Percentiles rank a stretch among this genome's conserved stretches.
Conservation (phyloP, 345 rosid species). For the Pelargonium nanum region DNA sequence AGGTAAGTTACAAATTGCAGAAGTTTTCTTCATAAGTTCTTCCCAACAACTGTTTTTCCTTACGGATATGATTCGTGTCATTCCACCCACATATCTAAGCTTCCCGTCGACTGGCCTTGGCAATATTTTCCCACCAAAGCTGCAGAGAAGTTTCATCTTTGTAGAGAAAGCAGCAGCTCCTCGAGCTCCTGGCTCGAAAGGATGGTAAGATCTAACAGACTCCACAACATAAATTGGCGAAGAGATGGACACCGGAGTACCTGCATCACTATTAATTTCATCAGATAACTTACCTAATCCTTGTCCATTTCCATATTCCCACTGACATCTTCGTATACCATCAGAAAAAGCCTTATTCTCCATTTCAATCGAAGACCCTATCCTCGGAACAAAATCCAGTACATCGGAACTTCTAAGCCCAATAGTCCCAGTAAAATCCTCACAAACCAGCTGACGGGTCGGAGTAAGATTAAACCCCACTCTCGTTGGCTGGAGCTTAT, state of each 20-base stretch:
- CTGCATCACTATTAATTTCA: conserved; percentile 14
- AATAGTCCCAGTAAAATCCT: conserved; percentile 28
- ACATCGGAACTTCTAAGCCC: conserved; percentile 29
- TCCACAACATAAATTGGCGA: conserved; percentile 13
- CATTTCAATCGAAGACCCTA: conserved; percentile 18
- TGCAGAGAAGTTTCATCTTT: conserved; percentile 75
- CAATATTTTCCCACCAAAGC: conserved; percentile 73
- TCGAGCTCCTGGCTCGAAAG: conserved; percentile 17
- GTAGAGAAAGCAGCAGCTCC: conserved; percentile 17
- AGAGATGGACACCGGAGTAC: conserved; percentile 7
- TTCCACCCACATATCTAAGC: conserved; percentile 87
- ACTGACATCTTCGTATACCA: conserved; percentile 14
- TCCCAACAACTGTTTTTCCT: conserved; percentile 37
- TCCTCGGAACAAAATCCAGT: conserved; percentile 23
- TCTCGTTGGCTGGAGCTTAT: conserved; percentile 11
- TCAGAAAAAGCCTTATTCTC: conserved; percentile 20
- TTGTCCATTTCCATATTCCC: conserved; percentile 19
- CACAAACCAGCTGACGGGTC: conserved; percentile 24
- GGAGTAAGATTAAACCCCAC: conserved; percentile 15
- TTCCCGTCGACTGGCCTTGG: conserved; percentile 77
- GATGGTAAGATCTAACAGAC: conserved; percentile 31
- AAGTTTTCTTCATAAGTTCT: too few relatives aligned
- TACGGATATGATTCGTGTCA: conserved; percentile 65
- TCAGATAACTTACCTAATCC: conserved; percentile 12
- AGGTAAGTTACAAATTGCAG: too few relatives aligned